Conservation (phyloP, 768 basidiomycete genomes). For the Leccinum disarticulatum region DNA sequence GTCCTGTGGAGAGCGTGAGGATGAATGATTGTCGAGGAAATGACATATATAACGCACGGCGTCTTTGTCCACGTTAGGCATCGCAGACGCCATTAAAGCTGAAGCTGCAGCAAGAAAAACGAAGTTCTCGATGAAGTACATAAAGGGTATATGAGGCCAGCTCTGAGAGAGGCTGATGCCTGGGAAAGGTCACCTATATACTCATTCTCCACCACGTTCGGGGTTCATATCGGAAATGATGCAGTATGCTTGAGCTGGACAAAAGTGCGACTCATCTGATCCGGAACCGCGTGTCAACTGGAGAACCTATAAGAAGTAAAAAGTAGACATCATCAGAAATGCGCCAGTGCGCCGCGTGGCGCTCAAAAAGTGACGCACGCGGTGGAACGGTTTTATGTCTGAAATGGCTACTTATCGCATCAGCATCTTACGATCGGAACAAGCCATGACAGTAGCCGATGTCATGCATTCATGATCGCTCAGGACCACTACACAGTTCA, state of each 20-base stretch:
- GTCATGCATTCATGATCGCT: too few species aligned
- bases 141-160: background rate
- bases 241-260: background rate
- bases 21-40: background rate
- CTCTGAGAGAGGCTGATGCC: background rate
- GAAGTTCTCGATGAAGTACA: conserved; percentile 1
- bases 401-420: too few species aligned
- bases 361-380: background rate
- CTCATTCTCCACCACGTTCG: background rate
- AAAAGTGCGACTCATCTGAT: background rate
- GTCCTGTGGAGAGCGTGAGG: background rate
- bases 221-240: background rate
- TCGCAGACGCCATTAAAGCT: background rate
- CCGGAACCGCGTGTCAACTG: background rate
- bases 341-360: background rate
- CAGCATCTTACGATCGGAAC: too few species aligned
- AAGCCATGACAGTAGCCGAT: background rate
- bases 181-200: background rate
- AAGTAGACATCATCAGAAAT: background rate
- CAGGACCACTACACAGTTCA: too few species aligned
- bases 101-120: background rate
- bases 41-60: background rate
- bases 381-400: too few species aligned
- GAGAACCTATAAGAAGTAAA: background rate
- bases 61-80: background rate